Base-by-base conservation (phyloP, 176 grass and related monocot species). In the Olyra latifolia region DNA sequence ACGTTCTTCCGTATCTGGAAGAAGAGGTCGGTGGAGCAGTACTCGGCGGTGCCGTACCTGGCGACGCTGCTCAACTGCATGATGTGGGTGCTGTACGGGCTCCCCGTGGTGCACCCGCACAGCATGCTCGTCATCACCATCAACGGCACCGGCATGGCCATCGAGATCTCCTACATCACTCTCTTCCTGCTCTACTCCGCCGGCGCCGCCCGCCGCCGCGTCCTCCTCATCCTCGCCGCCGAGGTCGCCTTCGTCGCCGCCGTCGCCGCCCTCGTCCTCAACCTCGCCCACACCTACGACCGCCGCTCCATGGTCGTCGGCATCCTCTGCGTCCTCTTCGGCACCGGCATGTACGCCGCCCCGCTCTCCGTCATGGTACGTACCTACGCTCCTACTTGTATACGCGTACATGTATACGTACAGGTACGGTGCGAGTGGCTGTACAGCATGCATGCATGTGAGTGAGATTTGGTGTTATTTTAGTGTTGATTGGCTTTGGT, bases 31-130 rank as follows among this genome's bases (percentile, higher is more conserved):
- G 96, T 99, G 75, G 90, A 99, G 83, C 90, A 93, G 83, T 99
- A 93, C 93, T 95, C 96, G 30, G 45, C 93, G 49, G 76, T 95
- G 48, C 96, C 96, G 27, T 99, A 99, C 87, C 61, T 95, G 8
- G 92, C 91, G 17, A 99, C 96, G 41, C 88, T 99, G 10, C 92
- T 99, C 16, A 99, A 99, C 84, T 99, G 96, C 96, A 91, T 99
- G 96, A 91, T 99, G 90, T 99, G 96, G 96, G 96, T 99, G 77
- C 72, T 93, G 29, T 99, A 99, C 59, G 96, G 96, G 0, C 86
- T 99, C 4, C 96, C 96, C 0, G 19, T 67, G 29, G 96, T 99
- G 42, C 96, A 99, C 90, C 96, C 92, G 12, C 80, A 99, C 81
- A 99, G 96, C 82, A 91, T 86, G 77, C 92, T 99, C 4, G 93